Conservation (phyloP, 139 green algal genomes). For the Volvox africanus region DNA sequence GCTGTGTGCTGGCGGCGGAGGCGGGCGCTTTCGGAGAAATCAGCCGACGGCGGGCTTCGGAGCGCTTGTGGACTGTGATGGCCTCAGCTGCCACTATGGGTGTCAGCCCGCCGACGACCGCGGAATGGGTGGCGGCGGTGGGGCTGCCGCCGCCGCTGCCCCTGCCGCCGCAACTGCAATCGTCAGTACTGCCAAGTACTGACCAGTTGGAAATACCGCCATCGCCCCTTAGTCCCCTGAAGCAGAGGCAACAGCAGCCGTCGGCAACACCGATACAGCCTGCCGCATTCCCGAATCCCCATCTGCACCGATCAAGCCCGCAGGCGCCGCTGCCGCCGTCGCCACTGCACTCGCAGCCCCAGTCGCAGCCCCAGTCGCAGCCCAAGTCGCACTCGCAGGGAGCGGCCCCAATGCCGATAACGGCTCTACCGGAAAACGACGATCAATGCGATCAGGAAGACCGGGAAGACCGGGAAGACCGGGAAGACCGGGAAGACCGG, state of each 20-base stretch:
- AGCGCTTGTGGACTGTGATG: neutral
- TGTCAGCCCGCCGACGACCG: neutral
- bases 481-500: too few relatives aligned
- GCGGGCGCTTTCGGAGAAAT: neutral
- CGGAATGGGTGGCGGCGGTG: slow-evolving; percentile 13
- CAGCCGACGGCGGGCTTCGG: slow-evolving; percentile 4
- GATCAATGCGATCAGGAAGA: too few relatives aligned
- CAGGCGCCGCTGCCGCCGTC: too few relatives aligned
- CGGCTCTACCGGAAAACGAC: too few relatives aligned
- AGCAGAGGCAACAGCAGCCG: neutral
- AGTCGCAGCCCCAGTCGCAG: neutral
- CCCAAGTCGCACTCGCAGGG: neutral
- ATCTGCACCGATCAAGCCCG: too few relatives aligned
- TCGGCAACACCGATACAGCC: too few relatives aligned
- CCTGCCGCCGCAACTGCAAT: neutral
- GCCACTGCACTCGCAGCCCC: neutral
- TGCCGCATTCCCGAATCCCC: too few relatives aligned
- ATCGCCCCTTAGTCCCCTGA: neutral
- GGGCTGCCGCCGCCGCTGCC: neutral
- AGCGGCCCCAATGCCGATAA: too few relatives aligned
- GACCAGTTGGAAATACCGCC: too few relatives aligned
- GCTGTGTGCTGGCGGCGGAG: slow-evolving; percentile 2
- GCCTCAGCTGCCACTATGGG: neutral
- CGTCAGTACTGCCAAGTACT: neutral
- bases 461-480: too few relatives aligned